Evolutionary conservation across 164 flowering plant genomes (phyloP).

Genomic region (Umbellularia californica): DNA sequence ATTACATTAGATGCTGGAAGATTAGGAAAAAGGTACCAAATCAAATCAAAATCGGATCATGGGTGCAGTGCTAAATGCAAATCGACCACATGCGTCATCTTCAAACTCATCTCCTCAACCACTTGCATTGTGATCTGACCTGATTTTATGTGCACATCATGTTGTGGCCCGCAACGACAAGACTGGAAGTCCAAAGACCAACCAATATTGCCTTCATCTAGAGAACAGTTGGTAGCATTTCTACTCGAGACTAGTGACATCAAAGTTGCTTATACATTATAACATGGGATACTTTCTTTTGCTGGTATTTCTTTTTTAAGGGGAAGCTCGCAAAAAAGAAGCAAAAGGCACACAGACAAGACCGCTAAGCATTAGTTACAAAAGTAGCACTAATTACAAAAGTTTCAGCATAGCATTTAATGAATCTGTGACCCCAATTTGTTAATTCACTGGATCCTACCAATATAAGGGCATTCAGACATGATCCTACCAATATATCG

Average conservation of each 20-base stretch:
- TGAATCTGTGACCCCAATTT: neutral
- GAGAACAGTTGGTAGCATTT: neutral
- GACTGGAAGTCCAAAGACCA: neutral
- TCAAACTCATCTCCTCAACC: constrained; percentile 7
- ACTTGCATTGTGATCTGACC: neutral
- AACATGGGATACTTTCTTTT: neutral
- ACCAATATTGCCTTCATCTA: neutral
- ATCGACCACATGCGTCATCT: neutral
- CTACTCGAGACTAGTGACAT: neutral
- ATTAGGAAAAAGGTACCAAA: neutral
- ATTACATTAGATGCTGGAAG: neutral
- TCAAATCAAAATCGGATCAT: constrained; percentile 10
- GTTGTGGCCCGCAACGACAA: constrained; percentile 1
- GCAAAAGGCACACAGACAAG: neutral
- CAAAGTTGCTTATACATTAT: neutral
- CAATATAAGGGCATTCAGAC: no score
- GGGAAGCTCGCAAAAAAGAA: neutral
- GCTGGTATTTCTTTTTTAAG: neutral
- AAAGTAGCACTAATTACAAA: no score
- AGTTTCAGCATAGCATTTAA: neutral
- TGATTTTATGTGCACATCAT: neutral
- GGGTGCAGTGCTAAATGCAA: neutral
- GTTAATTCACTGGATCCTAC: neutral
- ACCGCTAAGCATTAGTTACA: neutral
- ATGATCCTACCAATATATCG: no score